Evolutionary conservation across 2,329 filamentous ascomycete species (phyloP).

Genomic region (Neonectria faginata): DNA sequence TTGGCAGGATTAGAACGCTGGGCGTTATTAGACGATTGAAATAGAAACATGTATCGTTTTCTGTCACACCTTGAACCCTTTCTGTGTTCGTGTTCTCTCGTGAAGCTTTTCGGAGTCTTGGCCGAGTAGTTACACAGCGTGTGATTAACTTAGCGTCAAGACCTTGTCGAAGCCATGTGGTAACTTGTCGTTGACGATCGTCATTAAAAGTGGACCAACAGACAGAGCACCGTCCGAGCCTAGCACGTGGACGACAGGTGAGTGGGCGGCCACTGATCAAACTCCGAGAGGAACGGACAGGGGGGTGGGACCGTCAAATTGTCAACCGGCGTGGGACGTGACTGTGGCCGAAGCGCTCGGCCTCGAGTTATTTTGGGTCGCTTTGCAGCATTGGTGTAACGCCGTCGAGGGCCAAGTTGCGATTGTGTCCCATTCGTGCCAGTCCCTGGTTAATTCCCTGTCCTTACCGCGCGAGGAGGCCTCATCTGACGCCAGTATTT

Average conservation of each 20-base stretch:
- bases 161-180: slow-evolving; percentile 14
- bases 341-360: slow-evolving; percentile 6
- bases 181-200: slow-evolving; percentile 23
- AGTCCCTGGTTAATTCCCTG: neutral
- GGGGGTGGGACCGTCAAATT: neutral
- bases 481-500: slow-evolving; percentile 32
- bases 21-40: slow-evolving; percentile 33
- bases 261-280: neutral
- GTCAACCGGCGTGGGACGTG: slow-evolving; percentile 6
- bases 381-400: slow-evolving; percentile 14
- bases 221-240: slow-evolving; percentile 14
- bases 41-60: slow-evolving; percentile 37
- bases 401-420: slow-evolving; percentile 6
- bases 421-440: neutral
- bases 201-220: slow-evolving; percentile 26
- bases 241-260: slow-evolving; percentile 15
- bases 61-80: slow-evolving; percentile 5
- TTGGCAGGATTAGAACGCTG: slow-evolving; percentile 34
- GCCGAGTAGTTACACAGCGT: neutral
- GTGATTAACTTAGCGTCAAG: slow-evolving; percentile 3
- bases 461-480: slow-evolving; percentile 33
- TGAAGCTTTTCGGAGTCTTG: slow-evolving; percentile 4
- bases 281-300: neutral
- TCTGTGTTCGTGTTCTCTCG: neutral
- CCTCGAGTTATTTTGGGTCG: slow-evolving; percentile 23